Evolutionary conservation across 371 early-diverging fungal genomes (phyloP).

Genomic region (Mucor racemosus): DNA sequence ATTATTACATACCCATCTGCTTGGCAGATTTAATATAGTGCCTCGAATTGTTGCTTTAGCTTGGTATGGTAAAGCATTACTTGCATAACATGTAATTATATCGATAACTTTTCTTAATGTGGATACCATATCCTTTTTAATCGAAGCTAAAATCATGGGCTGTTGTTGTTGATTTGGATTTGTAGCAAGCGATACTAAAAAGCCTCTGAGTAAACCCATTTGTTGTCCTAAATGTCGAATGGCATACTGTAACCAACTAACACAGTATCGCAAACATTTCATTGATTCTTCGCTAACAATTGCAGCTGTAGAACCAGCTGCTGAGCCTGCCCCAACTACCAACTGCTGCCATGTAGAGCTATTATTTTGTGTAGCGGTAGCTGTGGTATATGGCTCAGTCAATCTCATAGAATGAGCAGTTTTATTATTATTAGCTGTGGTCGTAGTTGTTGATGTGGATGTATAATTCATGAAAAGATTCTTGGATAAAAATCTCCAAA

Average conservation of each 20-base stretch:
- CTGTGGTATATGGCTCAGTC: background rate
- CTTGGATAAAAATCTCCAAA: no score
- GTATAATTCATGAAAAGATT: conserved; percentile 13
- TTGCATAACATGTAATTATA: conserved; percentile 85
- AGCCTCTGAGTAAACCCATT: conserved; percentile 67
- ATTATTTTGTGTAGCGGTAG: background rate
- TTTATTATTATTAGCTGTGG: background rate
- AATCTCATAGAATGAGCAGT: conserved; percentile 2
- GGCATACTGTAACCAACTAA: conserved; percentile 86
- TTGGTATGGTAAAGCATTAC: conserved; percentile 80
- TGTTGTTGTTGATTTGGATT: conserved; percentile 6
- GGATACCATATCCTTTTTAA: conserved; percentile 81
- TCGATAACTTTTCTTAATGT: conserved; percentile 87
- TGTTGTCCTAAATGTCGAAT: conserved; percentile 79
- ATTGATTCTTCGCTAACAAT: conserved; percentile 79
- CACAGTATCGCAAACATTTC: conserved; percentile 76
- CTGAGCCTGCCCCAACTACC: conserved; percentile 70
- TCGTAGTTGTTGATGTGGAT: background rate
- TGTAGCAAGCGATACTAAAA: conserved; percentile 63
- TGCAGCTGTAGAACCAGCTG: conserved; percentile 71
- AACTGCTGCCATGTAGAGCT: conserved; percentile 63
- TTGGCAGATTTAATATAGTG: conserved; percentile 83
- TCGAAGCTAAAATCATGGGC: conserved; percentile 52
- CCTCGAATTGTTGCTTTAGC: conserved; percentile 79
- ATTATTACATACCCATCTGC: conserved; percentile 64